Evolutionary conservation across 2,329 filamentous ascomycete species (phyloP), one percentile per base, ranked within the genome.

Genomic region (Chrysoporthe austroafricana): DNA sequence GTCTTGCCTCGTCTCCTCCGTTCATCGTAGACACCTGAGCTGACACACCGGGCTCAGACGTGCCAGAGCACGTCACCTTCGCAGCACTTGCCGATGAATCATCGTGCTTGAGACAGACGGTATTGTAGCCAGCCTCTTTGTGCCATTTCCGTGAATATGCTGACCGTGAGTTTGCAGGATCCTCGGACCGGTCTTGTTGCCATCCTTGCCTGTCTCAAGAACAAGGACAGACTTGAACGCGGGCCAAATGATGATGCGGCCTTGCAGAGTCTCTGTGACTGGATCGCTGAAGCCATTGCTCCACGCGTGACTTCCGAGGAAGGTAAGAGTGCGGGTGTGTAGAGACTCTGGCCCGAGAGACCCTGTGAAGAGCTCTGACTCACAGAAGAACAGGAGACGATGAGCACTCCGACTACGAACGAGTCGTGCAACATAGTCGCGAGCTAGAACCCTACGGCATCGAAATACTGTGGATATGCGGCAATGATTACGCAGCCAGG

Each of bases 131-230:
- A 36, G 13, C 26, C 14, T 11, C 26, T 46, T 1, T 8, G 5
- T 36, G 13, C 13, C 21, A n/a, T 13, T 32, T 21, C 1, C 16
- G 7, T 16, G 21, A 26, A 16, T n/a, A 42, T 50, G 66, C 65
- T 67, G 26, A 67, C 4, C 34, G 8, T 26, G n/a, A 50, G 32
- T 21, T 42, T 42, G 9, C 26, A 69, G 68, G 36, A 57, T 52
- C 32, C 21, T n/a, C 57, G 56, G 26, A 34, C 62, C 44, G 50
- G 62, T 14, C 60, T 68, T 44, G 32, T 70, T 48, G 63, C 56
- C 13, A 39, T 64, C 26, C 66, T 68, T 34, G 60, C 63, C 44
- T 63, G 60, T n/a, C 57, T 70, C 21, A 68, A 61, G 63, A 46
- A 43, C 46, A 57, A 61, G 42, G 43, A 11, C 7, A 61, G 42